Evolutionary conservation across 2,329 filamentous ascomycete species (phyloP).

Genomic region (Rhynchosporium agropyri): DNA sequence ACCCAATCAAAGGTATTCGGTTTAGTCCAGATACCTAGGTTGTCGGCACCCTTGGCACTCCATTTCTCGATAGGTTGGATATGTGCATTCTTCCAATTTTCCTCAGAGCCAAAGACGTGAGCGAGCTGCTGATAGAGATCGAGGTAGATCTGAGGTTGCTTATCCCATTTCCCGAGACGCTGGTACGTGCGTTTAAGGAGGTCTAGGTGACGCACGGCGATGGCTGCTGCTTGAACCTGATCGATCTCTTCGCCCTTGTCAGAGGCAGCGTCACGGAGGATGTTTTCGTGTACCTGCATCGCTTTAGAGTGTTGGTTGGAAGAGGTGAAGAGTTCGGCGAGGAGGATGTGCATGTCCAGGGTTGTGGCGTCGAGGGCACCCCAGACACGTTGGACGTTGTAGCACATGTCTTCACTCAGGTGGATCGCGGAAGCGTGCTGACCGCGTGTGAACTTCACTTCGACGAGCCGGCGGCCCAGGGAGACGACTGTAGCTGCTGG

Average conservation of each 20-base stretch:
- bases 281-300: slow-evolving; percentile 33
- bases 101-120: slow-evolving; percentile 26
- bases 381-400: slow-evolving; percentile 36
- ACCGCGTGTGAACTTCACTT: slow-evolving; percentile 30
- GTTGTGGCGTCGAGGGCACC: slow-evolving; percentile 33
- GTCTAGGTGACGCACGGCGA: slow-evolving; percentile 41
- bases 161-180: slow-evolving; percentile 46
- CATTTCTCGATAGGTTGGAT: slow-evolving; percentile 26
- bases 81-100: slow-evolving; percentile 27
- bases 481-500: slow-evolving; percentile 27
- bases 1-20: slow-evolving; percentile 29
- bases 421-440: slow-evolving; percentile 26
- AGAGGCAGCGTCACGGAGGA: slow-evolving; percentile 35
- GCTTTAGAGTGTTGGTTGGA: slow-evolving; percentile 26
- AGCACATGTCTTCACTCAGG: slow-evolving; percentile 36
- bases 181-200: slow-evolving; percentile 46
- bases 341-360: slow-evolving; percentile 31
- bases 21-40: slow-evolving; percentile 24
- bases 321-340: slow-evolving; percentile 33
- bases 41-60: slow-evolving; percentile 25
- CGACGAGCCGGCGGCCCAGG: slow-evolving; percentile 33
- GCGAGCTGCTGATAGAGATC: slow-evolving; percentile 28
- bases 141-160: slow-evolving; percentile 26
- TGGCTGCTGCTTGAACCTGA: slow-evolving; percentile 38
- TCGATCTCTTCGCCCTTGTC: slow-evolving; percentile 36